Evolutionary conservation across 805 yeast genomes (phyloP).

Genomic region (Candida nanaspora): DNA sequence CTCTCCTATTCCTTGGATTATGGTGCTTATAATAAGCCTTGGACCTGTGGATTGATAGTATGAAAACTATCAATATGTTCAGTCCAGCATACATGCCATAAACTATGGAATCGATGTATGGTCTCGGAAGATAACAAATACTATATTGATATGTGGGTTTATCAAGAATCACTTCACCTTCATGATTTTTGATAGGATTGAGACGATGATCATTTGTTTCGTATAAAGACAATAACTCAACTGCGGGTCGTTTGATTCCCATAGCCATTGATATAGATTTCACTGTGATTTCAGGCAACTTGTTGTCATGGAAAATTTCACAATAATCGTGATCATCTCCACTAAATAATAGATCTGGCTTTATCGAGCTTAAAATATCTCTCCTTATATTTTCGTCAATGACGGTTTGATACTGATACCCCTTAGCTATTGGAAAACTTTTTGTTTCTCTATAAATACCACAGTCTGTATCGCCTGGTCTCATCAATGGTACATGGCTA

Average conservation of each 20-base stretch:
- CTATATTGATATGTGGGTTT: slow-evolving; percentile 28
- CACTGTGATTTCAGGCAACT: slow-evolving; percentile 29
- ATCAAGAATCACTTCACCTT: slow-evolving; percentile 35
- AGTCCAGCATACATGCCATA: slow-evolving; percentile 31
- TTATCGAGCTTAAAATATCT: slow-evolving; percentile 45
- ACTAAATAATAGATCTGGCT: slow-evolving; percentile 69
- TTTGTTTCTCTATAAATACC: slow-evolving; percentile 71
- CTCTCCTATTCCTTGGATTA: neutral
- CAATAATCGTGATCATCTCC: slow-evolving; percentile 99
- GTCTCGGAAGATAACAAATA: slow-evolving; percentile 39
- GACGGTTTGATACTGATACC: slow-evolving; percentile 86
- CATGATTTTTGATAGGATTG: slow-evolving; percentile 23
- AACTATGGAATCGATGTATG: slow-evolving; percentile 32
- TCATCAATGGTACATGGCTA: slow-evolving; percentile 80
- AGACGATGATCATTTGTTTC: slow-evolving; percentile 3
- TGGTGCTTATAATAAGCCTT: neutral
- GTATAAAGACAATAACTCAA: slow-evolving; percentile 27
- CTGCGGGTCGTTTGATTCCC: slow-evolving; percentile 43
- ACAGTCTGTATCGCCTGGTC: slow-evolving; percentile 60
- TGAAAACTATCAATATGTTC: slow-evolving; percentile 5
- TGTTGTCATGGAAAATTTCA: slow-evolving; percentile 49
- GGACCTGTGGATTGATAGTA: neutral
- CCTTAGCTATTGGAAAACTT: slow-evolving; percentile 63
- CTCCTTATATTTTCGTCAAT: slow-evolving; percentile 53
- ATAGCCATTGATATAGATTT: slow-evolving; percentile 88